Base-by-base conservation (phyloP, 805 yeast species). In the Barnettozyma sp. region DNA sequence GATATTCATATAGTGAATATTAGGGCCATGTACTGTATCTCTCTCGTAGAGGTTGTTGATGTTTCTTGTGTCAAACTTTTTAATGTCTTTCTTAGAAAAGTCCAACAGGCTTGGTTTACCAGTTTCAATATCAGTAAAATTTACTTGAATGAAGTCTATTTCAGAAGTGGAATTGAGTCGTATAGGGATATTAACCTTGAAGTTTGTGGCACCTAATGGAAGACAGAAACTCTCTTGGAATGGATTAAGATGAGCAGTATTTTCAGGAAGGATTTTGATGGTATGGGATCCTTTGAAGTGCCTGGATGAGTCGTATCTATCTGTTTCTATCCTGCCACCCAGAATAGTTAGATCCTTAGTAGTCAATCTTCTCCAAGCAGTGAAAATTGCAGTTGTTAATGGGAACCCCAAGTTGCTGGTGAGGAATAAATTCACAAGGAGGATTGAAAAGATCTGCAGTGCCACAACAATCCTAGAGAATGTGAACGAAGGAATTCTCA, bases 211-310 rank as follows among this genome's bases (percentile, higher is more conserved):
- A 34, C 61, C 55, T 35, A 47, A 36, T 13, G 72, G 71, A 29
- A 82, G 45, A 60, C 98, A 92, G 41, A 70, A 71, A 5, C 73
- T 66, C 20, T 72, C 76, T 33, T 68, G 73, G 47, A 76, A 72
- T 3, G 96, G 96, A 44, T 88, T 86, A 48, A 92, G 61, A 49
- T 69, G 66, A 5, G 94, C 95, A 0, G 94, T 80, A 29, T 94
- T 82, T 58, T 90, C 97, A 0, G 98, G 97, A 23, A 92, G 63
- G 42, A 83, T 82, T 51, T 88, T 82, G 42, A 92, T 80, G 1
- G 88, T 82, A 51, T 84, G 83, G 28, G 76, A 77, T 29, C 98
- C 98, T 50, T 75, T 81, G 55, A 88, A 82, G 56, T 87, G 94
- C 30, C 42, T 44, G 18, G 49, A 37, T 1, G 33, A 47, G 36